phyloP scores from a whole-genome alignment of 2,329 filamentous ascomycete species.

The Colletotrichum trifolii region DNA sequence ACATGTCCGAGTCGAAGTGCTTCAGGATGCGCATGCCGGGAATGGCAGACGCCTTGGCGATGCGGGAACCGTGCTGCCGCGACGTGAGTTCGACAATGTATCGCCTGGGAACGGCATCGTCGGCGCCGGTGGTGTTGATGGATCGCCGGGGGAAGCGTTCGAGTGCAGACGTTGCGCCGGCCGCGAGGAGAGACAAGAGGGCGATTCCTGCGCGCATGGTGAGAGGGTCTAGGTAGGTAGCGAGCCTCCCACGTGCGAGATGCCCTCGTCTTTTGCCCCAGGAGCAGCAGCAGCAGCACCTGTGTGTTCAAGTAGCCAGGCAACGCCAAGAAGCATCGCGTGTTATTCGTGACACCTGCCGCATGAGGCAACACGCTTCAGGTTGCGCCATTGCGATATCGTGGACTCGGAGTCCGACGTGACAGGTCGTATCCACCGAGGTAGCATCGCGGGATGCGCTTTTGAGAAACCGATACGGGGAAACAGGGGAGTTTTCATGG shows the following conservation, averaged over 20 bases:
- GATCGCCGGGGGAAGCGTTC: neutral
- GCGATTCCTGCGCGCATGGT: conserved; percentile 4
- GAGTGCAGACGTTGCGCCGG: neutral
- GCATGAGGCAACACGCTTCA: neutral
- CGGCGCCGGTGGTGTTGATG: neutral
- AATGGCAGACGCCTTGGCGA: neutral
- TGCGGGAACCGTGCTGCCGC: neutral
- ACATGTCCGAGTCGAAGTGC: conserved; percentile 43
- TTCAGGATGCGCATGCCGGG: conserved; percentile 29
- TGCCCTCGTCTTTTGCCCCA: no score
- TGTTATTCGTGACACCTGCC: conserved; percentile 18
- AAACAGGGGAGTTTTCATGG: conserved; percentile 4
- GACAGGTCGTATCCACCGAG: neutral
- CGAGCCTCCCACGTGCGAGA: no score
- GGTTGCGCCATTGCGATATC: no score
- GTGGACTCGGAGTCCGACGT: neutral
- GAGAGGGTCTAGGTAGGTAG: neutral
- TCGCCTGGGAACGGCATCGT: conserved; percentile 14
- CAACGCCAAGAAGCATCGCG: conserved; percentile 13
- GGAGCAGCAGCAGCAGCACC: neutral
- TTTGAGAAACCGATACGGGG: neutral
- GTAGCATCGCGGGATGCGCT: conserved; percentile 6
- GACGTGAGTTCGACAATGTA: conserved; percentile 35
- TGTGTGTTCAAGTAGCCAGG: conserved; percentile 2
- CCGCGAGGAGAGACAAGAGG: neutral